Base-by-base conservation (phyloP, 768 basidiomycete species). In the Mrakia blollopis region DNA sequence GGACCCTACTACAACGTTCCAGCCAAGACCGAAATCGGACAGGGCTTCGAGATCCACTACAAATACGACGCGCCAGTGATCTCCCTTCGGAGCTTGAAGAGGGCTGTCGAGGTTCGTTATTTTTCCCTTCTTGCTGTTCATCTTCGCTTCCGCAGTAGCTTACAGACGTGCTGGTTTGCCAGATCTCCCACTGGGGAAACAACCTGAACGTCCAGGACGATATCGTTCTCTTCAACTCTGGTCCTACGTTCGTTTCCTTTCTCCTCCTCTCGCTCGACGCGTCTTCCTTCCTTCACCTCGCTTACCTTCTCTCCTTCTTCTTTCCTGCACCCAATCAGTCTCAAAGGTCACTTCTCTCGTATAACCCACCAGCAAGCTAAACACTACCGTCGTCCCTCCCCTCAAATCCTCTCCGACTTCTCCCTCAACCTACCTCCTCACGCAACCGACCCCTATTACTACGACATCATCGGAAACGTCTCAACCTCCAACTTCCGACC, bases 331-430 rank as follows among this genome's bases (percentile, higher is more conserved):
- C 32, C 30, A 25, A 3, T 16, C 80, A 98, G 95, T 65, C 87
- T 99, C 77, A 94, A 96, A 82, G 97, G 96, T 0, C 91, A 96
- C 76, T 99, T 98, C 86, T 93, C 94, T 32, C 93, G 97, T 69
- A 85, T 98, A 68, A 89, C 91, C 57, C 89, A 94, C 83, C 94
- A 96, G 83, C 86, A 89, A 63, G 90, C 93, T 81, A 83, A 84
- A 30, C 93, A 88, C 85, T 90, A 88, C 82, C 88, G 89, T 73
- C 87, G 87, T n/a, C 80, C 87, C n/a, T 82, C 89, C 10, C 79
- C 84, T 39, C 83, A 84, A 69, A 87, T 91, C 74, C 85, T 98
- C 44, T 86, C 88, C n/a, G 87, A 88, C 32, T 81, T 98, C 71
- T 87, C 87, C n/a, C 84, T 97, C 62, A 88, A 90, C 68, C 90